A percentile compares a stretch with the other conserved stretches of the same genome.
phyloP scores from a whole-genome alignment of 768 basidiomycete species.

The Lentinula boryana region DNA sequence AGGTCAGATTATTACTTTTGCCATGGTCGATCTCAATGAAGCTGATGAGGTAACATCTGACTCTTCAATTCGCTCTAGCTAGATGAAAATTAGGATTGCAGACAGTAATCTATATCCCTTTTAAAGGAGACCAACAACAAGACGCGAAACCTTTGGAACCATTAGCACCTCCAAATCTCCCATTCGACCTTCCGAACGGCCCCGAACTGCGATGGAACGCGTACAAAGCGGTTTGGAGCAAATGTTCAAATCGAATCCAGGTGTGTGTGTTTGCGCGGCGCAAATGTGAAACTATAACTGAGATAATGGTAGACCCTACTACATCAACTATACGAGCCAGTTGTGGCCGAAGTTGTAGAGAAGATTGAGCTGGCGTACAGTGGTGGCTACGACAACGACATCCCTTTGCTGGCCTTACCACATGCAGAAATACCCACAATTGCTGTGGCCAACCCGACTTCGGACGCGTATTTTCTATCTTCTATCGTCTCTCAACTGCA shows the following conservation, averaged over 20 bases:
- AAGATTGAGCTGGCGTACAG: constrained; percentile 39
- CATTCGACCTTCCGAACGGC: neutral
- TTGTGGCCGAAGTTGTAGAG: constrained; percentile 37
- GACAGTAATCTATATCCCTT: constrained; percentile 6
- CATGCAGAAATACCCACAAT: constrained; percentile 56
- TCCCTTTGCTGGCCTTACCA: constrained; percentile 46
- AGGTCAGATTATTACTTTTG: too few species aligned
- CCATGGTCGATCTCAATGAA: neutral
- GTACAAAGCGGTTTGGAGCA: constrained; percentile 54
- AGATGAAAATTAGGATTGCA: neutral
- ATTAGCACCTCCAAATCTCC: neutral
- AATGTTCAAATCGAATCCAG: constrained; percentile 51
- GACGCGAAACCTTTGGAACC: neutral
- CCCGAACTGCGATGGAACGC: constrained; percentile 35
- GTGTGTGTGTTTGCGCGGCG: constrained; percentile 22
- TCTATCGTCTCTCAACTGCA: constrained; percentile 32
- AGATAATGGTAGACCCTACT: constrained; percentile 34
- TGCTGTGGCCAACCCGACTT: constrained; percentile 32
- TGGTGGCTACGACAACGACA: constrained; percentile 12
- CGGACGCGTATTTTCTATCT: constrained; percentile 43
- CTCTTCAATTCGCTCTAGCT: neutral
- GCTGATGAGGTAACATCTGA: neutral
- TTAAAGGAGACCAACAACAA: neutral
- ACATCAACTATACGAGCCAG: constrained; percentile 39
- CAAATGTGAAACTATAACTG: neutral